These are phyloP conservation scores for Stephania yunnanensis DNA, from an alignment of 164 flowering plant genomes.

Conservation along the genomic window DNA sequence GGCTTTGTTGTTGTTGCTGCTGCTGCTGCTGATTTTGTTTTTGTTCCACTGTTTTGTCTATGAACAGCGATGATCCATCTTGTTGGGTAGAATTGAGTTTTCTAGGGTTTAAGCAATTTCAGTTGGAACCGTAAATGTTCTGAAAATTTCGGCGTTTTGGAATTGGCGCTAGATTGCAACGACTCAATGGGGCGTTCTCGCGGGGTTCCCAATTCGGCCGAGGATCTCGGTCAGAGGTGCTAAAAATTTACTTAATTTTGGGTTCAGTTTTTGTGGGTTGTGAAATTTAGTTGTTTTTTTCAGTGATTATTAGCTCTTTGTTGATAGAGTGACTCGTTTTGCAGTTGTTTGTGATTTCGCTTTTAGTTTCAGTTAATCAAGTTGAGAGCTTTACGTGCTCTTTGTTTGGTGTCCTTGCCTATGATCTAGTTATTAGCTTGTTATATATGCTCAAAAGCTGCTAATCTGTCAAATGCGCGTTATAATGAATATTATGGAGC, in stretches of 20 bases:
- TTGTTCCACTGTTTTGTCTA: neutral
- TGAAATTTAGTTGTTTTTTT: neutral
- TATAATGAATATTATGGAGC: neutral
- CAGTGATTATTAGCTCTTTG: neutral
- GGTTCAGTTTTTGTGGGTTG: neutral
- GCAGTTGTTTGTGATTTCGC: neutral
- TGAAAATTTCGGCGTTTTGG: neutral
- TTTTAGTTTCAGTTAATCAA: neutral
- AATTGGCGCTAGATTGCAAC: neutral
- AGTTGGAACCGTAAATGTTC: neutral
- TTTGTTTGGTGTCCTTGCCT: neutral
- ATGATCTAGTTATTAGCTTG: neutral
- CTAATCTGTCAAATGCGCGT: neutral
- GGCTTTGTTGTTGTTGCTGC: neutral
- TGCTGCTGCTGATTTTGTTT: neutral
- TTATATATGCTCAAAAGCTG: neutral
- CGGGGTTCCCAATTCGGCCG: neutral
- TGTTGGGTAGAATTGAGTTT: neutral
- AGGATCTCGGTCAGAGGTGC: neutral
- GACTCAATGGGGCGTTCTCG: constrained; percentile 5
- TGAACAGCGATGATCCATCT: neutral
- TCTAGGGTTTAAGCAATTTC: neutral
- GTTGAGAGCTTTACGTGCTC: neutral
- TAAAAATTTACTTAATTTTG: neutral
- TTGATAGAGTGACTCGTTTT: neutral